phyloP scores from a whole-genome alignment of 2,329 filamentous ascomycete species.

The Zarea fungicola region DNA sequence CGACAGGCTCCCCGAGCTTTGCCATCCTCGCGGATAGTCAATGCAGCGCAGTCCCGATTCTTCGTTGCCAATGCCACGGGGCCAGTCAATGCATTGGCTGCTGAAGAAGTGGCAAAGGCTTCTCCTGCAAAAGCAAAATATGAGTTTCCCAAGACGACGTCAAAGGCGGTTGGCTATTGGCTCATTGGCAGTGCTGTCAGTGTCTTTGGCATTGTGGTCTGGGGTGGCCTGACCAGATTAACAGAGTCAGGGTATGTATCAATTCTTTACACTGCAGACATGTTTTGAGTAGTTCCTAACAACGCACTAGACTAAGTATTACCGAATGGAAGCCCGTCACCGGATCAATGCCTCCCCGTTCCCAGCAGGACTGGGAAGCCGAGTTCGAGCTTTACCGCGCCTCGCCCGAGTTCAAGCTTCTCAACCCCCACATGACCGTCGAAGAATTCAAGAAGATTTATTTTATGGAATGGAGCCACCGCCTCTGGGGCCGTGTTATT shows the following conservation, averaged over 20 bases:
- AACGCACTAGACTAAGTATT: slow-evolving; percentile 69
- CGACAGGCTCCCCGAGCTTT: slow-evolving; percentile 27
- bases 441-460: slow-evolving; percentile 98
- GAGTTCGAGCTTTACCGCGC: slow-evolving; percentile 91
- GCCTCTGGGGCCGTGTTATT: slow-evolving; percentile 88
- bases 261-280: background rate
- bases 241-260: slow-evolving; percentile 83
- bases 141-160: slow-evolving; percentile 56
- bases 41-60: slow-evolving; percentile 33
- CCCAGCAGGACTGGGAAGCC: slow-evolving; percentile 75
- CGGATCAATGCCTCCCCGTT: slow-evolving; percentile 79
- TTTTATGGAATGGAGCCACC: slow-evolving; percentile 98
- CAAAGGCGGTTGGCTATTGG: slow-evolving; percentile 84
- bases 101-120: slow-evolving; percentile 22
- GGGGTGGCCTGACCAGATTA: slow-evolving; percentile 85
- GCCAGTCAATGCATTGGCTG: slow-evolving; percentile 23
- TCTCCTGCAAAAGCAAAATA: slow-evolving; percentile 27
- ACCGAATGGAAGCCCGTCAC: slow-evolving; percentile 99
- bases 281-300: background rate
- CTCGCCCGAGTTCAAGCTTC: slow-evolving; percentile 84
- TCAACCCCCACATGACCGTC: slow-evolving; percentile 91
- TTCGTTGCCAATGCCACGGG: slow-evolving; percentile 31
- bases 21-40: slow-evolving; percentile 36
- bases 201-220: slow-evolving; percentile 95
- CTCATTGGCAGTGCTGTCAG: slow-evolving; percentile 84